A percentile compares a stretch with the other conserved stretches of the same genome.
phyloP scores from a whole-genome alignment of 352 stramenopile species.

The Phytophthora pluvialis region DNA sequence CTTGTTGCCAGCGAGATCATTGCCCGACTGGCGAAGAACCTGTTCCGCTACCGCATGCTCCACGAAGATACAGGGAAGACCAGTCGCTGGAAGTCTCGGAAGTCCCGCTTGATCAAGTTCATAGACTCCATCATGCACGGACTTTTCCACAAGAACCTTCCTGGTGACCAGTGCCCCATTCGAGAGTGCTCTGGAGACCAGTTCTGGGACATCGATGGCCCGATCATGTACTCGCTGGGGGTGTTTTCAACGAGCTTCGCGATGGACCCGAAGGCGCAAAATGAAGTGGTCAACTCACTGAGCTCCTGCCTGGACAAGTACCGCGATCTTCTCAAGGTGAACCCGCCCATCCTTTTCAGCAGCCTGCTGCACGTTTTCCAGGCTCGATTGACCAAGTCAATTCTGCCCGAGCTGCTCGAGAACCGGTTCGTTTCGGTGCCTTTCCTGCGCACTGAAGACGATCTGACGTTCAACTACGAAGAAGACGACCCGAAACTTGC shows the following conservation, averaged over 20 bases:
- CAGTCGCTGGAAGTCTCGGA: constrained; percentile 63
- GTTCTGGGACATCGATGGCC: constrained; percentile 80
- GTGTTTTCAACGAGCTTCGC: constrained; percentile 64
- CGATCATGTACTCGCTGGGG: constrained; percentile 67
- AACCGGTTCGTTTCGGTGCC: constrained; percentile 57
- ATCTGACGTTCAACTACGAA: constrained; percentile 66
- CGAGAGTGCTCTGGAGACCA: constrained; percentile 58
- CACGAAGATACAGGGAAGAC: constrained; percentile 51
- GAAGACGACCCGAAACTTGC: constrained; percentile 55
- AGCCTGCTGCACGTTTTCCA: constrained; percentile 63
- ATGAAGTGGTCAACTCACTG: constrained; percentile 15
- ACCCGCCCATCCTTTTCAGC: constrained; percentile 68
- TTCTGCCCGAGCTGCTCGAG: constrained; percentile 65
- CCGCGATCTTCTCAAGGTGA: constrained; percentile 52
- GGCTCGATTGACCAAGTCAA: constrained; percentile 52
- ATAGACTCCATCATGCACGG: constrained; percentile 77
- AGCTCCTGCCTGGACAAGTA: constrained; percentile 48
- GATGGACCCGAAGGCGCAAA: constrained; percentile 39
- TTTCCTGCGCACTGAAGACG: constrained; percentile 59
- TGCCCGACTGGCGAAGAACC: constrained; percentile 70
- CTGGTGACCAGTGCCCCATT: constrained; percentile 28
- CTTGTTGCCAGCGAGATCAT: constrained; percentile 78
- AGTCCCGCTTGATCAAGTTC: constrained; percentile 63
- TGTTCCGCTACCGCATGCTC: constrained; percentile 71
- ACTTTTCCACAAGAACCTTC: constrained; percentile 58